These are phyloP conservation scores for Vaccinium myrtillus DNA, from an alignment of 148 eudicot species.

Conservation along the genomic window DNA sequence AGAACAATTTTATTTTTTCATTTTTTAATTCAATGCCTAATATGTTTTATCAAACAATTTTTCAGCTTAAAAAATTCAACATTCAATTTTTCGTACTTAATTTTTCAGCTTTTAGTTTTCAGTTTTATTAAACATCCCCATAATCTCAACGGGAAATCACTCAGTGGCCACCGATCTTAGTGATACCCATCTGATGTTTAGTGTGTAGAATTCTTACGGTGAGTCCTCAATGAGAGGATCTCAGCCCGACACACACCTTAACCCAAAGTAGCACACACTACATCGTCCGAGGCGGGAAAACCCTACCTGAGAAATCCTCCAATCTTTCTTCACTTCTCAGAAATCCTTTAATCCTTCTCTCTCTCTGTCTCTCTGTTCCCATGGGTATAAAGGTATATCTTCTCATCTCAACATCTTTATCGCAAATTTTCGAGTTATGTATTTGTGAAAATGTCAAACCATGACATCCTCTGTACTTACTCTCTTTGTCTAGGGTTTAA, in stretches of 20 bases:
- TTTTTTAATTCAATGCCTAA: too few relatives aligned
- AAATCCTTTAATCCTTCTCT: not conserved
- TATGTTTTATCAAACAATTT: too few relatives aligned
- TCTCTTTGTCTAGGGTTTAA: slow-evolving; percentile 70
- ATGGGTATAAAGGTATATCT: slow-evolving; percentile 3
- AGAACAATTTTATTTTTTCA: too few relatives aligned
- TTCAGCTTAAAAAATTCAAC: too few relatives aligned
- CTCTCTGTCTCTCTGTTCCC: not conserved
- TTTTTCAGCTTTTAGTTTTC: too few relatives aligned
- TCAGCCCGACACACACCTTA: not conserved
- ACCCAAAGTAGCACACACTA: not conserved
- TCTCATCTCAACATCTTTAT: not conserved
- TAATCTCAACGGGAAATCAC: too few relatives aligned
- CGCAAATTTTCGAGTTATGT: not conserved
- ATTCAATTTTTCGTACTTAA: too few relatives aligned
- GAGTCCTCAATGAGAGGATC: not conserved
- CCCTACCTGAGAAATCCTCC: not conserved
- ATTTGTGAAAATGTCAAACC: not conserved
- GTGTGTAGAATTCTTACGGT: too few relatives aligned
- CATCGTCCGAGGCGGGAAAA: not conserved
- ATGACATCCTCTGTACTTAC: not conserved
- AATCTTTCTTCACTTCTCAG: too few relatives aligned
- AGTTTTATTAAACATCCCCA: too few relatives aligned
- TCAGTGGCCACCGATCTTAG: too few relatives aligned
- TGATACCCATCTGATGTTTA: too few relatives aligned